Base-by-base conservation (phyloP, 2,329 filamentous ascomycete species). In the Colletotrichum magnum region DNA sequence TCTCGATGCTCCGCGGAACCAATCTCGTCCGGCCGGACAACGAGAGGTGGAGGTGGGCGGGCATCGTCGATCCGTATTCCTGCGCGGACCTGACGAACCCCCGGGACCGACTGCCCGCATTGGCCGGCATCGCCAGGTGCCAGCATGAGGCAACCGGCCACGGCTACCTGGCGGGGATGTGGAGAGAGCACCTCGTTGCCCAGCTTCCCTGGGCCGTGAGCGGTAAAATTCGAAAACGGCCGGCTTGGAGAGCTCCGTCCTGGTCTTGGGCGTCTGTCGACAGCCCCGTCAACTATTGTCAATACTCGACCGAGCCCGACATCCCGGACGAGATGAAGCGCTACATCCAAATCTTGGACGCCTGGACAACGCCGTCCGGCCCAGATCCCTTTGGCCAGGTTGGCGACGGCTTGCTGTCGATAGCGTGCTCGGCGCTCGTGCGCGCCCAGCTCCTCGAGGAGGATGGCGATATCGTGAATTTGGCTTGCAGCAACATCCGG, bases 171-270 rank as follows among this genome's bases (percentile, higher is more conserved):
- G 56, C 41, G 15, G 56, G 43, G 0, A 47, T 48, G 24, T 58
- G 41, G 41, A 48, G 0, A 4, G 41, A 58, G 24, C 18, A 5
- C 0, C 26, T 58, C n/a, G 16, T 36, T 12, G 5, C 13, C 4
- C 18, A 16, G 1, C 6, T 58, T 0, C 0, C 3, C 0, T 58
- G 56, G 56, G 5, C 1, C 3, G 16, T n/a, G 41, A 0, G 1
- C 13, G 24, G 5, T 4, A 5, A 5, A 28, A 24, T 41, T 36
- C 56, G 41, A 4, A 48, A 15, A 16, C 24, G 10, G 5, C 56
- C 56, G 5, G 15, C 24, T 6, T 58, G 56, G 56, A 58, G 56
- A 2, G 56, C 56, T 0, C 56, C 56, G 0, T 32, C 56, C 0
- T 48, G 56, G 56, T 58, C 56, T 0, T 58, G 56, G 56, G 21